Evolutionary conservation across 208 protist genomes (phyloP), one percentile per base, ranked within the genome.

Genomic region (Trypanosoma grayi): DNA sequence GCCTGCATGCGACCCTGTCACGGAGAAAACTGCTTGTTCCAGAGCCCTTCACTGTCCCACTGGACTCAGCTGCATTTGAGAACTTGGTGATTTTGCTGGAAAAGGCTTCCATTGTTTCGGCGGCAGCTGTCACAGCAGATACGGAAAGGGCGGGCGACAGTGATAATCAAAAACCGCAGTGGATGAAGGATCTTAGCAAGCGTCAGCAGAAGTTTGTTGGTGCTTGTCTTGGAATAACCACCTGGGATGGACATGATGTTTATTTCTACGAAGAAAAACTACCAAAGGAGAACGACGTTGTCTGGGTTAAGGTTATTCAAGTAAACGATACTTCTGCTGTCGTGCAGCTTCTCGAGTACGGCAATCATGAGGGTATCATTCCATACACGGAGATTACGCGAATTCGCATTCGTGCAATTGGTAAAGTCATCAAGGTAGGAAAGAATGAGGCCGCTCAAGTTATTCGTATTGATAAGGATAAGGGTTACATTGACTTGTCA

Each of bases 401-500:
- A 30, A 77, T 94, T 45, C 96, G 98, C 73, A 99, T 99, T 70
- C 93, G 98, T 60, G 99, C 98, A 1, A 97, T 99, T 74, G 96
- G 97, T 54, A 99, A 99, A 76, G 78, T 99, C n/a, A 98, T 99
- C 51, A 96, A 98, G 67, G 98, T 99, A 16, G 98, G 98, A 24
- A 79, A 85, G 22, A 87, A 84, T 39, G 98, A 99, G 75, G 92
- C 96, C 36, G 94, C 97, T 2, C 87, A 98, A 63, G 98, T 99
- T 11, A 87, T 99, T 46, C 93, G 98, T 73, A 98, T 99, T 46
- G 98, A 99, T 73, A 89, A 94, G 69, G 97, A 99, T 34, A 99
- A 99, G 70, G 94, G 98, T 27, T 99, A 99, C 69, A 99, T 99
- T 78, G 98, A 99, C 87, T 74, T 99, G 4, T 99, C 97, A 10